phyloP scores from a whole-genome alignment of 371 early-diverging fungal genomes.

The Apophysomyces sp. region DNA sequence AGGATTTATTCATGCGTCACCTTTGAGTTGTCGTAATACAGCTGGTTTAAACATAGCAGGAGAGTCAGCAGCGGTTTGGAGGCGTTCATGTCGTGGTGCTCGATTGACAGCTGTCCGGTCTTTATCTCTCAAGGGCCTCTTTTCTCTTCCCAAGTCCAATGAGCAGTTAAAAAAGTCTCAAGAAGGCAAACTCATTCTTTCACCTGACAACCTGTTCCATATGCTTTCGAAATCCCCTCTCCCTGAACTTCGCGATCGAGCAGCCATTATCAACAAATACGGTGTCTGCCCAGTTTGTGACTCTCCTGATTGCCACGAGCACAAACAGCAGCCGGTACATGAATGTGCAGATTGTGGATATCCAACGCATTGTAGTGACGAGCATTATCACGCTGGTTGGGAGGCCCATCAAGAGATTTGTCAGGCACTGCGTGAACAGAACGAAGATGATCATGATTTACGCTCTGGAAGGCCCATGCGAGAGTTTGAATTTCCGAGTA shows the following conservation, averaged over 20 bases:
- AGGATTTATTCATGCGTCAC: neutral
- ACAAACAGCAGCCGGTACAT: constrained; percentile 48
- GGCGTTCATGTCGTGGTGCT: neutral
- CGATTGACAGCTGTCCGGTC: constrained; percentile 22
- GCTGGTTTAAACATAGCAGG: neutral
- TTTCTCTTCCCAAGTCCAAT: constrained; percentile 7
- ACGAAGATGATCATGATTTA: constrained; percentile 85
- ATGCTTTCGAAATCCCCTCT: constrained; percentile 73
- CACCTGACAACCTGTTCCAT: constrained; percentile 69
- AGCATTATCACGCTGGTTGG: constrained; percentile 68
- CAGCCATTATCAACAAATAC: constrained; percentile 63
- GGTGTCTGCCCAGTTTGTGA: constrained; percentile 79
- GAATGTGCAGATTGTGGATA: constrained; percentile 86
- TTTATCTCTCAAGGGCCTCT: constrained; percentile 37
- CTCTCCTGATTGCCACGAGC: constrained; percentile 35
- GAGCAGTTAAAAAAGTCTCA: neutral
- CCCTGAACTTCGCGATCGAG: constrained; percentile 68
- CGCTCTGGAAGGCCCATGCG: constrained; percentile 75
- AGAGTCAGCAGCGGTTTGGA: neutral
- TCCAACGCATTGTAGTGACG: constrained; percentile 80
- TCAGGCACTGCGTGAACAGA: constrained; percentile 63
- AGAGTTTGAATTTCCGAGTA: constrained; percentile 85
- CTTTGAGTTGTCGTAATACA: neutral
- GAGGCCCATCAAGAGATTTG: constrained; percentile 61
- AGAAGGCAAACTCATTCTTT: constrained; percentile 31